Evolutionary conservation across 306 rosid genomes (phyloP), one percentile per base, ranked within the genome.

Genomic region (Vachellia collinsii): DNA sequence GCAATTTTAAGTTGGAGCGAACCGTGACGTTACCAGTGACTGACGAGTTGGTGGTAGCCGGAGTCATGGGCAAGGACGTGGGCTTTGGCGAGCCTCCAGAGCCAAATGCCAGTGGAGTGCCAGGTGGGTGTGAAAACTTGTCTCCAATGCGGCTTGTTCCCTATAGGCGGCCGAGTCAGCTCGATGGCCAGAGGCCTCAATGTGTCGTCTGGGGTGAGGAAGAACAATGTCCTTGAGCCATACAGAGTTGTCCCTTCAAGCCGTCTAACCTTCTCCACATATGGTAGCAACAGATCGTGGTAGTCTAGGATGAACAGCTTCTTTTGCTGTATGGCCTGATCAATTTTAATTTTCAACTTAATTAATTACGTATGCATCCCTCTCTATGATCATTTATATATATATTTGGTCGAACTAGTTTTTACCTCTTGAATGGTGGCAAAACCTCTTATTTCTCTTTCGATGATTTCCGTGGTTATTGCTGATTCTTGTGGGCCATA

Each of bases 11-110:
- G 34, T 29, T 29, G 34, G 34, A 29, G 34, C 1, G 34, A 29
- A 29, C 34, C 34, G 34, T 25, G 14, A 64, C 4, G n/a, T 7
- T 85, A 94, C 98, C 98, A 94, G 72, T 94, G 98, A 77, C 82
- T 88, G 62, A 92, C 91, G 20, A 94, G 97, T 77, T 94, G 97
- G 77, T 94, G 97, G 84, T 84, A 82, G 48, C 95, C 93, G 41
- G 95, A 72, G 76, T 94, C 97, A 76, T 94, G 97, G 53, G 98
- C 92, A 70, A 91, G 89, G 72, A 92, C 89, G 75, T 94, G 98
- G 72, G 92, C 81, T 82, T 92, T 92, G 73, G 98, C 98, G 10
- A 94, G 65, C 79, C 97, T 89, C 98, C 98, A 94, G 11, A 94
- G 94, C 98, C 97, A 94, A 53, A 89, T 80, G 3, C 67, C 80